phyloP scores from a whole-genome alignment of 257 asterid genomes.

The Solanum chilense region DNA sequence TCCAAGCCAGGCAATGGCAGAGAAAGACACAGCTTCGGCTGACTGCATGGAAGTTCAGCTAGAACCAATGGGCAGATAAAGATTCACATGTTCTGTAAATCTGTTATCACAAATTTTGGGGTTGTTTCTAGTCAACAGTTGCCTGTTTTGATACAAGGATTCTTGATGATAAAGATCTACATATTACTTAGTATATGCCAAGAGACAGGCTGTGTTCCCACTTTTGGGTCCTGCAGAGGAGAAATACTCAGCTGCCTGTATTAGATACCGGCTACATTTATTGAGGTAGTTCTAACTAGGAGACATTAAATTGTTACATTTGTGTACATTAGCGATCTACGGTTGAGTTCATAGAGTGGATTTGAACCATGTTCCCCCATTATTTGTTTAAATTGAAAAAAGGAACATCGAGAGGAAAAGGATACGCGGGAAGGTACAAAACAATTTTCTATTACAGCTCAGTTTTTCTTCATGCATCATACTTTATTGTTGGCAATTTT shows the following conservation, averaged over 20 bases:
- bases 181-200: not conserved
- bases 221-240: not conserved
- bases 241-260: not conserved
- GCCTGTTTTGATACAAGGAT: not conserved
- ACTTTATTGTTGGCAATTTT: not conserved
- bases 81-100: not conserved
- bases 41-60: constrained; percentile 88
- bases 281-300: not conserved
- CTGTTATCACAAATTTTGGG: not conserved
- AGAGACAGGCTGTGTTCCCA: not conserved
- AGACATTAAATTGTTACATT: not conserved
- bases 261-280: not conserved
- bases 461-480: not conserved
- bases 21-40: constrained; percentile 38
- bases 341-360: not conserved
- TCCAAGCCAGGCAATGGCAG: constrained; percentile 21
- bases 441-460: not conserved
- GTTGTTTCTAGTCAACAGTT: not conserved
- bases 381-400: not conserved
- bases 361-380: not conserved
- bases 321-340: not conserved
- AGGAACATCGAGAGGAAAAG: not conserved
- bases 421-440: not conserved
- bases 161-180: not conserved
- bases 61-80: constrained; percentile 68